Conservation (phyloP, 1,284 basidiomycete species). For the Anthracocystis panici-leucophaei region DNA sequence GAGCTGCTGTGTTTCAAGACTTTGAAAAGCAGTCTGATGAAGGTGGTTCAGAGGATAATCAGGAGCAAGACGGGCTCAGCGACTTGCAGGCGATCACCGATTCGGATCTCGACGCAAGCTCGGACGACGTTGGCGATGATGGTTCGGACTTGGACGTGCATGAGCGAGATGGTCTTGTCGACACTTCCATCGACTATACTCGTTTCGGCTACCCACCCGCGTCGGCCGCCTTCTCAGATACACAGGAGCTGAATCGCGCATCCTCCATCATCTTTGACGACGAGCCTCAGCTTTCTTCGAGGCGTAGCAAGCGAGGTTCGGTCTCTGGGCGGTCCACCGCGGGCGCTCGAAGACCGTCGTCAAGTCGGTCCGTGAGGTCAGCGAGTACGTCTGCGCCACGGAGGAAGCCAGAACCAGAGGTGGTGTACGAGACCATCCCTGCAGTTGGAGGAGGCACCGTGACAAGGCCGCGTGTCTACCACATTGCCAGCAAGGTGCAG, state of each 20-base stretch:
- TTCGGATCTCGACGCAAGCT: slow-evolving; percentile 25
- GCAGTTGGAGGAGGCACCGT: slow-evolving; percentile 82
- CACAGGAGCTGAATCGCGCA: slow-evolving; percentile 45
- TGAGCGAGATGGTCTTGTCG: slow-evolving; percentile 23
- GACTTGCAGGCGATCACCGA: slow-evolving; percentile 17
- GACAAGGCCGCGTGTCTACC: slow-evolving; percentile 79
- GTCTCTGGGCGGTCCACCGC: slow-evolving; percentile 16
- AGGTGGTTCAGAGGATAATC: slow-evolving; percentile 20
- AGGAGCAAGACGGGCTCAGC: slow-evolving; percentile 19
- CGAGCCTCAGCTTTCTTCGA: slow-evolving; percentile 22
- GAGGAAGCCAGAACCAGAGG: slow-evolving; percentile 29
- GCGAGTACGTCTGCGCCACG: slow-evolving; percentile 7
- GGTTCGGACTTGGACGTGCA: slow-evolving; percentile 42
- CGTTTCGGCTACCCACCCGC: slow-evolving; percentile 59
- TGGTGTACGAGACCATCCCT: slow-evolving; percentile 77
- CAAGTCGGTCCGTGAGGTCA: slow-evolving; percentile 25
- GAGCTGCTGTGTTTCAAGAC: slow-evolving; percentile 35
- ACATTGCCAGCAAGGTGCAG: slow-evolving; percentile 77
- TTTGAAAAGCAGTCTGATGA: slow-evolving; percentile 32
- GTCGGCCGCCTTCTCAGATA: slow-evolving; percentile 55
- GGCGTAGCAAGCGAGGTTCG: slow-evolving; percentile 30
- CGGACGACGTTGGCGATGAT: slow-evolving; percentile 36
- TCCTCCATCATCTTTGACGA: slow-evolving; percentile 56
- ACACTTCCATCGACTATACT: slow-evolving; percentile 53
- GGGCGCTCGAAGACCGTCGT: slow-evolving; percentile 20